A percentile compares a stretch with the other conserved stretches of the same genome.
These are phyloP conservation scores for Abrus pulchellus DNA, from an alignment of 306 rosid genomes.

Conservation along the genomic window DNA sequence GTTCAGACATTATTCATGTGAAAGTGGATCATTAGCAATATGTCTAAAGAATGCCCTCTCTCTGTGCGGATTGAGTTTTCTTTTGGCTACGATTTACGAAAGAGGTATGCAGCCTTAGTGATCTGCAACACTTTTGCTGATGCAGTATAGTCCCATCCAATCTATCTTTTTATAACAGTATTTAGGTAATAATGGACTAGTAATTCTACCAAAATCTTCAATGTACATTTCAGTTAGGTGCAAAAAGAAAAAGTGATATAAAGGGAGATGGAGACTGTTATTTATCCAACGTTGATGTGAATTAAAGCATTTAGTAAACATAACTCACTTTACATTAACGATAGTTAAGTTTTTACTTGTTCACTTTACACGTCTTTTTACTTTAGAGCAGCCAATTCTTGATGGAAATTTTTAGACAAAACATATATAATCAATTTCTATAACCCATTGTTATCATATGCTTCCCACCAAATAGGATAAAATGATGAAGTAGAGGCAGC, in stretches of 20 bases:
- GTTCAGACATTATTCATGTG: constrained; percentile 10
- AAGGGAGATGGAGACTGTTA: background rate
- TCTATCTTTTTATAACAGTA: background rate
- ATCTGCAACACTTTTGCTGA: background rate
- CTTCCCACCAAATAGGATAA: constrained; percentile 2
- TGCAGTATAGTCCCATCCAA: background rate
- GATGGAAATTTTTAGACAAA: background rate
- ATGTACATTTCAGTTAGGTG: constrained; percentile 4
- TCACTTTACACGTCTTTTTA: no score
- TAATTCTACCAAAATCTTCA: background rate
- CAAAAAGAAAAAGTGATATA: background rate
- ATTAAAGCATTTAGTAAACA: no score
- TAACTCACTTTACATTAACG: no score
- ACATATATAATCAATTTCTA: constrained; percentile 4
- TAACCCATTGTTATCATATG: background rate
- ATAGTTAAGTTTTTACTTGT: no score
- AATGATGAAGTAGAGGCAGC: background rate
- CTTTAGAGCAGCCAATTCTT: background rate
- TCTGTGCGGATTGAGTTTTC: background rate
- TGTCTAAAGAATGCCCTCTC: constrained; percentile 19
- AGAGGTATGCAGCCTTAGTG: background rate
- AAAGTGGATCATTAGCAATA: constrained; percentile 14
- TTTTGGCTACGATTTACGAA: background rate
- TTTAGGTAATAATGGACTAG: background rate
- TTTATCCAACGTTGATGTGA: no score